Evolutionary conservation across 78 protist genomes (phyloP), one percentile per base, ranked within the genome.

Genomic region (Isochrysis galbana): DNA sequence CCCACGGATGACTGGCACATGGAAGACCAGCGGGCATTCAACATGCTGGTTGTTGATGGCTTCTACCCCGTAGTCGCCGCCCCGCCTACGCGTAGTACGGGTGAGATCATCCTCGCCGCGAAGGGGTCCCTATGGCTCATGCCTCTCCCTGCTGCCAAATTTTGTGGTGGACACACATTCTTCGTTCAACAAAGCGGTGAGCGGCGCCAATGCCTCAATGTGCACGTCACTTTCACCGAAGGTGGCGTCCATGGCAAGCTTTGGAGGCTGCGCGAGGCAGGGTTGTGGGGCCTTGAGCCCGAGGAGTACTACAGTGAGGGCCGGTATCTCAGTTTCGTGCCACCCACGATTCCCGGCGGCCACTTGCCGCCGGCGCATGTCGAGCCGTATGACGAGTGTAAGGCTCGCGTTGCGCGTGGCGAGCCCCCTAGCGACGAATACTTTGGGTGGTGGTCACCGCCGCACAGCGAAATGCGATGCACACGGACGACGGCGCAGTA

Each of bases 171-270:
- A 41, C 84, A 77, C 84, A 77, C 84, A 22, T 77, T 77, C 84
- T 77, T 77, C 84, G 84, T 77, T 41, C 84, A 77, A 46, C 84
- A 77, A 32, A 77, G 84, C 84, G 44, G 47, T 32, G 32, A 19
- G 47, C 25, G 47, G 32, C 32, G 23, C 25, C 34, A 0, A 29
- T 77, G 84, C 84, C 5, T 39, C n/a, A 36, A 77, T 29, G 84
- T 77, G 84, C 84, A 77, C 46, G 47, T 77, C 47, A 77, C 84
- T 46, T 77, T 77, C 84, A 39, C 47, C 84, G 84, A 77, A 46
- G 84, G 84, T 17, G 84, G 84, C 84, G 46, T 77, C 34, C 84
- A 77, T 46, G 84, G 84, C 26, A 77, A 77, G 84, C 84, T 77
- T 2, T 77, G 84, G 84, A 2, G 84, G 46, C 46, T 77, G 34